Percentiles rank a stretch among this genome's conserved stretches.
Conservation (phyloP, 192 early-diverging fungal genomes). For the Coemansia sp. region DNA sequence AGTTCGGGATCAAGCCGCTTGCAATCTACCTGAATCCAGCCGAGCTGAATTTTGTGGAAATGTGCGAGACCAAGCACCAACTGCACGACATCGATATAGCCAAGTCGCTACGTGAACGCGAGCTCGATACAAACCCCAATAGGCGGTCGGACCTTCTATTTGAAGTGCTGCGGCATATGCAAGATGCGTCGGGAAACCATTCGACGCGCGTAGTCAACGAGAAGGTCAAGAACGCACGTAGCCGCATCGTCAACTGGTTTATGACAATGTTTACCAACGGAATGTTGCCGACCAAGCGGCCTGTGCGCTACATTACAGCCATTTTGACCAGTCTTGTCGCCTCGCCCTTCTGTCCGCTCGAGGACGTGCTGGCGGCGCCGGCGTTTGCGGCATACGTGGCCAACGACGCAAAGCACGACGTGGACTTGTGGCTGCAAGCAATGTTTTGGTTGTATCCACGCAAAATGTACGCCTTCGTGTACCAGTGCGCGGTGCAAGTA, state of each 20-base stretch:
- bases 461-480: slow-evolving; percentile 41
- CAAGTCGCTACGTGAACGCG: slow-evolving; percentile 23
- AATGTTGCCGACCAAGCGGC: slow-evolving; percentile 24
- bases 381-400: slow-evolving; percentile 8
- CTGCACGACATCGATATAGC: slow-evolving; percentile 37
- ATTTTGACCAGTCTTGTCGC: slow-evolving; percentile 27
- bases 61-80: slow-evolving; percentile 19
- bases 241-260: slow-evolving; percentile 45
- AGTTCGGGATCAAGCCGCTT: slow-evolving; percentile 38
- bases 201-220: slow-evolving; percentile 39
- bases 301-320: slow-evolving; percentile 40
- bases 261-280: slow-evolving; percentile 40
- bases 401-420: slow-evolving; percentile 39
- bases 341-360: slow-evolving; percentile 35
- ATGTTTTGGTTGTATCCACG: slow-evolving; percentile 50
- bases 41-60: slow-evolving; percentile 40
- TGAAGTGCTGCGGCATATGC: slow-evolving; percentile 39
- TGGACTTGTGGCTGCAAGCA: slow-evolving; percentile 47
- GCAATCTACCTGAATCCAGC: slow-evolving; percentile 45
- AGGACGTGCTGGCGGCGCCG: not conserved
- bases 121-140: slow-evolving; percentile 28
- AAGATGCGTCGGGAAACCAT: slow-evolving; percentile 33
- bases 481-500: slow-evolving; percentile 37
- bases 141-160: slow-evolving; percentile 35
- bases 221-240: slow-evolving; percentile 50